Conservation (phyloP, 225 moss, liverwort and hornwort species). For the Marchantia polymorpha region DNA sequence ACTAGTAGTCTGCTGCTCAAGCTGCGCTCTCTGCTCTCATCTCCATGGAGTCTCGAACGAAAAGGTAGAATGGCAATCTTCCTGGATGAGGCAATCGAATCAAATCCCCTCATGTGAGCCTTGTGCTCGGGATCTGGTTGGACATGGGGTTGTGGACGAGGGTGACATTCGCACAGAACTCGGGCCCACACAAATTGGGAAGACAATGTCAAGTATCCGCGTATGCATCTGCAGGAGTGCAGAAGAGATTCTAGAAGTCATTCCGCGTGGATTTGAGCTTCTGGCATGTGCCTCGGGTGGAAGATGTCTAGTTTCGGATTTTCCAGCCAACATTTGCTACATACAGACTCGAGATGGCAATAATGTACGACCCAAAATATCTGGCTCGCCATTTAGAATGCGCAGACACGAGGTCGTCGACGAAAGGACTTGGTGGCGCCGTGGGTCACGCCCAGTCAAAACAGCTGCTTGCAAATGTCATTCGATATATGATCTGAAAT, state of each 20-base stretch:
- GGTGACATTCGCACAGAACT: neutral
- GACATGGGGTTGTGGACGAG: neutral
- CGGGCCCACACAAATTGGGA: neutral
- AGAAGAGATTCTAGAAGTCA: neutral
- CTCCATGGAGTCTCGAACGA: neutral
- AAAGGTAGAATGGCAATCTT: neutral
- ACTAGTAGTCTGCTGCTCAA: no score
- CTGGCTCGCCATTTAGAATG: neutral
- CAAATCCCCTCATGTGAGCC: neutral
- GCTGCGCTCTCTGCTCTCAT: neutral
- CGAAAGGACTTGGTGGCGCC: neutral
- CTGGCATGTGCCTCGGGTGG: neutral
- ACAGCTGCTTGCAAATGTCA: neutral
- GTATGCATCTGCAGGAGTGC: neutral
- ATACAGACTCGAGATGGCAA: neutral
- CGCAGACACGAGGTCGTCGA: neutral
- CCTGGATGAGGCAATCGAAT: neutral
- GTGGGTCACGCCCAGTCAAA: neutral
- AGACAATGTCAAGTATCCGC: constrained; percentile 12
- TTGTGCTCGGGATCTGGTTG: neutral
- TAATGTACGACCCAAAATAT: neutral
- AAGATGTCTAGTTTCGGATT: neutral
- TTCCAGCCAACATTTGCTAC: neutral
- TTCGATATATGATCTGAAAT: neutral
- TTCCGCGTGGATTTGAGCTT: neutral